Evolutionary conservation across 2,329 filamentous ascomycete species (phyloP), one percentile per base, ranked within the genome.

Genomic region (Laburnicola sp.): DNA sequence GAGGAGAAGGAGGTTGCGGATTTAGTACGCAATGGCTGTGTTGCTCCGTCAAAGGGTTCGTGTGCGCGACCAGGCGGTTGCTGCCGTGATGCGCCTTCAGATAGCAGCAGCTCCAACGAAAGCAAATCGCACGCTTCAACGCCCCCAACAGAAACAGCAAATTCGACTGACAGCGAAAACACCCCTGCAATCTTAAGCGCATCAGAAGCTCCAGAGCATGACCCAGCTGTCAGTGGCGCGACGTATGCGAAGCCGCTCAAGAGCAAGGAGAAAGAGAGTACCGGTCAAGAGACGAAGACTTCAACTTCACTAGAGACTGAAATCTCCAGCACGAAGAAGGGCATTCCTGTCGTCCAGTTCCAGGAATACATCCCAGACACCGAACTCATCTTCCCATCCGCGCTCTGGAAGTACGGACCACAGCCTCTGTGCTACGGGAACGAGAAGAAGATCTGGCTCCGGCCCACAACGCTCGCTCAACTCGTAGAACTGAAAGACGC

Each of bases 301-400:
- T 66, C 49, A 47, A 71, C 56, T 53, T 68, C 52, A 8, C 64
- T 69, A 7, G 59, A 64, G 10, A 62, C 74, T 30, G 71, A 74
- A 1, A 66, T 75, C 16, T 77, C 79, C 48, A 77, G 74, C 39
- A 95, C 96, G 0, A 51, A 56, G 23, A 50, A 65, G 3, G 69
- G 70, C 2, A 26, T 72, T 3, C 66, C 69, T 85, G 87, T 0
- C 82, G 87, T 23, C 87, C 91, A 9, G 0, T 95, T 97, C 69
- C 93, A 95, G 65, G 87, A 92, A 62, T 96, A 97, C 71, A 87
- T 88, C 34, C 88, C 91, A 2, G 88, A 94, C 42, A 96, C 92
- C 0, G 89, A 97, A 69, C 82, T 97, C 52, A 97, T 97, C 51
- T 97, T 97, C 70, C 93, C 93, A 1, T 88, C 92, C 0, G 77